Conservation (phyloP, 2,329 filamentous ascomycete species). For the Thielaviopsis ethacetica region DNA sequence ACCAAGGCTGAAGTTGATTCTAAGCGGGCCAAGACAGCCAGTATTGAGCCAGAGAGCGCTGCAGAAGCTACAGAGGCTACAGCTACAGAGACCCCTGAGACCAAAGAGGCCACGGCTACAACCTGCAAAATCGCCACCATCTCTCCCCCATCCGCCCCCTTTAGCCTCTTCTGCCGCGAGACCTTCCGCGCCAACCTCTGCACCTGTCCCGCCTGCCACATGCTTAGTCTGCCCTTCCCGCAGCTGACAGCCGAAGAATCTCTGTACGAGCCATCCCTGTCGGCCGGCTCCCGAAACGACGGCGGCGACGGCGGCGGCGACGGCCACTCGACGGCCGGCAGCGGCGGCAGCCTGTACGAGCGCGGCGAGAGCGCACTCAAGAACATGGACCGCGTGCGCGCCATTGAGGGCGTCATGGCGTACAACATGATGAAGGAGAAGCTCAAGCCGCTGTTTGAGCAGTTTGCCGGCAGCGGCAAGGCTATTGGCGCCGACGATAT, state of each 20-base stretch:
- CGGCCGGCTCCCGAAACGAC: conserved; percentile 41
- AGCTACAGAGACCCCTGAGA: no score
- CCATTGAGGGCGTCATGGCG: conserved; percentile 94
- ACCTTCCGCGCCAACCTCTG: conserved; percentile 72
- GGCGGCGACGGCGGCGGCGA: conserved; percentile 26
- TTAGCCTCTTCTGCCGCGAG: conserved; percentile 70
- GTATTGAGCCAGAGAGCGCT: not conserved
- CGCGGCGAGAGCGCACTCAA: conserved; percentile 83
- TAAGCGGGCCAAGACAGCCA: conserved; percentile 32
- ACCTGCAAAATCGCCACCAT: conserved; percentile 47
- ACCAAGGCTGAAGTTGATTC: conserved; percentile 17
- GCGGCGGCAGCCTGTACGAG: conserved; percentile 72
- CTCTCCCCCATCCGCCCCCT: conserved; percentile 33
- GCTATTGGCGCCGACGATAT: conserved; percentile 89
- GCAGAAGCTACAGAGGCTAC: conserved; percentile 7
- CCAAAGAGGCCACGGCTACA: conserved; percentile 13
- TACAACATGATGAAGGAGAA: conserved; percentile 95
- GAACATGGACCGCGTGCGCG: conserved; percentile 80
- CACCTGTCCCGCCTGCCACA: conserved; percentile 68
- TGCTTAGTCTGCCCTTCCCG: conserved; percentile 49
- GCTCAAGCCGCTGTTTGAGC: conserved; percentile 84
- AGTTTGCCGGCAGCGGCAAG: conserved; percentile 81
- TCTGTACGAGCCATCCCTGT: conserved; percentile 80
- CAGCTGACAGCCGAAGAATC: conserved; percentile 92
- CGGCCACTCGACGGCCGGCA: conserved; percentile 46